Conservation (phyloP, 345 rosid genomes). For the Lenwebbia sp. region DNA sequence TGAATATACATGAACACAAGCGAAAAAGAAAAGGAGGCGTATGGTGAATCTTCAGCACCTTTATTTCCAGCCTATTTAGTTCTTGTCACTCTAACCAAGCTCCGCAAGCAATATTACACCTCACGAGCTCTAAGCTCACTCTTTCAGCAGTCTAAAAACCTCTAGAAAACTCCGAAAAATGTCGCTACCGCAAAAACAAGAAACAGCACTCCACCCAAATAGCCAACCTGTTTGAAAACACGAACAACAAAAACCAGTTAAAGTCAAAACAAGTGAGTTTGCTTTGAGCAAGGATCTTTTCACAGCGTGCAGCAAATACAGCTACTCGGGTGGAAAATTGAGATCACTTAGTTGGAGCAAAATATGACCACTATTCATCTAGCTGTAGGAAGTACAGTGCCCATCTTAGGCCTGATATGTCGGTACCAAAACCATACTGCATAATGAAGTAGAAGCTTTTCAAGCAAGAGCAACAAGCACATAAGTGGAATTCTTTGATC, state of each 20-base stretch:
- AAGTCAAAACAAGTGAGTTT: background rate
- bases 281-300: background rate
- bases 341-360: background rate
- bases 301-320: background rate
- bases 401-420: background rate
- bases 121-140: background rate
- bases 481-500: background rate
- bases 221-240: slow-evolving; percentile 66
- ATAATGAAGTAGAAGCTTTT: background rate
- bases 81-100: background rate
- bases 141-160: background rate
- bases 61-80: background rate
- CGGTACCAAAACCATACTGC: background rate
- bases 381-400: background rate
- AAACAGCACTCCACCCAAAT: slow-evolving; percentile 76
- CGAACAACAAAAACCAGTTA: background rate
- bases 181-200: slow-evolving; percentile 84
- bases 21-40: background rate
- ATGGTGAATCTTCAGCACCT: background rate
- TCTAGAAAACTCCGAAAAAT: slow-evolving; percentile 72
- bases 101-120: background rate
- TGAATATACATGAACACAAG: background rate
- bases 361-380: background rate
- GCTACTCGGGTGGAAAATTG: background rate
- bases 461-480: background rate